Base-by-base conservation (phyloP, 2,329 filamentous ascomycete species). In the Stemphylium beticola region DNA sequence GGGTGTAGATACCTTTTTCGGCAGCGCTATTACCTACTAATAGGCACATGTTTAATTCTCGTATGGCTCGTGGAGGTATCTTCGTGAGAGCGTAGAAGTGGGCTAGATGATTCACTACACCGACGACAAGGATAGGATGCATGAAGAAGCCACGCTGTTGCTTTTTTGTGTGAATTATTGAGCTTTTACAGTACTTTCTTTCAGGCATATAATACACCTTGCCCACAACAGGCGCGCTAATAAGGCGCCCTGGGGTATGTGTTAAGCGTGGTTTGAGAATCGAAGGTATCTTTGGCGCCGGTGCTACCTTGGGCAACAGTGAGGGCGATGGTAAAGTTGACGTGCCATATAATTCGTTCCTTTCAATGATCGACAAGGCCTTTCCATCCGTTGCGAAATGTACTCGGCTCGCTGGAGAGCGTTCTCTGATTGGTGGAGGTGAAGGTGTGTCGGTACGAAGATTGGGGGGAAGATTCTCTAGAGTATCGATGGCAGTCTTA, bases 41-140 rank as follows among this genome's bases (percentile, higher is more conserved):
- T 20, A 67, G 31, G 22, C 55, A 61, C 50, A 64, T 64, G 1
- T 47, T 42, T 8, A 66, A 38, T 2, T 63, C 54, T 7, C 36
- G 4, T 24, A 65, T 61, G 1, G 60, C 56, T 7, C 31, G n/a
- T 18, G 62, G 58, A 4, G 58, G 59, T 2, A 22, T 44, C 15
- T 49, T 54, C 1, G 64, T 66, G 31, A 64, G 39, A 2, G 59
- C 46, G 29, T 61, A 66, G 55, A 68, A 67, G 45, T 57, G 36
- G 4, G 42, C 54, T 6, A 44, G 38, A 18, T 24, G 2, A 2
- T 15, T n/a, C 8, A 64, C 59, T 11, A 58, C 40, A 2, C 38
- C 41, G 14, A 57, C 37, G n/a, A 64, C 39, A 14, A 68, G 52
- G 1, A 62, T 39, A 1, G 61, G 62, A 26, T 68, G 62, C n/a